These are phyloP conservation scores for Exophiala sp. DNA, from an alignment of 2,329 filamentous ascomycete genomes.

Conservation along the genomic window DNA sequence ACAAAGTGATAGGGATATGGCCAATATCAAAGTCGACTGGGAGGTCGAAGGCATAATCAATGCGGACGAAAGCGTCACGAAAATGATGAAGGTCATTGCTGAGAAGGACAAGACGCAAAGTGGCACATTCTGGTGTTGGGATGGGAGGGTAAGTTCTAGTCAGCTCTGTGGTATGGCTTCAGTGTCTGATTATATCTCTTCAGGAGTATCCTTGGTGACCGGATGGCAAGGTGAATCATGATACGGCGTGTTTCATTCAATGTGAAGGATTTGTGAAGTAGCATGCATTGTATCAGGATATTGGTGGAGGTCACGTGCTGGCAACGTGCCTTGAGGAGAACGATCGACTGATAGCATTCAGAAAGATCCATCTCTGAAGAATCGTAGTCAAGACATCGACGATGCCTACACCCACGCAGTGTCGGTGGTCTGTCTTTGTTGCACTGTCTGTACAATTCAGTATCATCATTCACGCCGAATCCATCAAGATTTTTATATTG, in stretches of 20 bases:
- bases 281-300: too few relatives aligned
- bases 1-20: constrained; percentile 47
- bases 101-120: constrained; percentile 47
- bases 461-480: background rate
- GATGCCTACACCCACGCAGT: too few relatives aligned
- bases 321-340: too few relatives aligned
- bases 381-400: too few relatives aligned
- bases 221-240: too few relatives aligned
- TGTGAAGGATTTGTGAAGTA: too few relatives aligned
- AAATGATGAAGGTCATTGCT: constrained; percentile 51
- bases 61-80: constrained; percentile 47
- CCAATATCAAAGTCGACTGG: constrained; percentile 50
- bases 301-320: too few relatives aligned
- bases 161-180: background rate
- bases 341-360: too few relatives aligned
- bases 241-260: background rate
- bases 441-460: too few relatives aligned
- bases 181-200: constrained; percentile 2
- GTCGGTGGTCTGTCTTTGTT: too few relatives aligned
- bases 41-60: constrained; percentile 52
- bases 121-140: constrained; percentile 57
- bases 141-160: constrained; percentile 43
- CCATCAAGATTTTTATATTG: background rate
- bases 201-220: constrained; percentile 24
- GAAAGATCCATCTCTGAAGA: too few relatives aligned